Evolutionary conservation across 768 basidiomycete genomes (phyloP).

Genomic region (Erythrobasidium yunnanense): DNA sequence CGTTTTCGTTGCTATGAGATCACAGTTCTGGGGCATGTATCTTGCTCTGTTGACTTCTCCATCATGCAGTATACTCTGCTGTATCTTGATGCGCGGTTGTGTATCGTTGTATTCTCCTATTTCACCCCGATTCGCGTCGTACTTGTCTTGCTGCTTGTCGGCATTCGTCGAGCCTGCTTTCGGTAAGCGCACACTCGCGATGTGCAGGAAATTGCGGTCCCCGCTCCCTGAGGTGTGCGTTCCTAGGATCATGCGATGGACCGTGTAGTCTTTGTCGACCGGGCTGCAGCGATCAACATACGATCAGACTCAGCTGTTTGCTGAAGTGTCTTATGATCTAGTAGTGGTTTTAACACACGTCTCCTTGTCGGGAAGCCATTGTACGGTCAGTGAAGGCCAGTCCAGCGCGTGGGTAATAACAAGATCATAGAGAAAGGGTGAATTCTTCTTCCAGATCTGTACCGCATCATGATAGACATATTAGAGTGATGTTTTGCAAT

Average conservation of each 20-base stretch:
- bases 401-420: constrained; percentile 95
- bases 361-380: constrained; percentile 98
- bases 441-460: constrained; percentile 49
- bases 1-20: constrained; percentile 89
- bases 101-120: constrained; percentile 82
- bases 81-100: constrained; percentile 74
- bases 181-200: constrained; percentile 85
- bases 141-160: constrained; percentile 51
- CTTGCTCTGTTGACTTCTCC: constrained; percentile 94
- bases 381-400: constrained; percentile 95
- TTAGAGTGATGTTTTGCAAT: not conserved
- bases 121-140: constrained; percentile 46
- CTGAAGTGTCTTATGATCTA: not conserved
- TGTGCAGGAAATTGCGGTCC: constrained; percentile 89
- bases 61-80: constrained; percentile 85
- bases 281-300: constrained; percentile 49
- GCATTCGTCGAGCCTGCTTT: constrained; percentile 54
- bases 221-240: constrained; percentile 94
- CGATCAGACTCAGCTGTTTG: not conserved
- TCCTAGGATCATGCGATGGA: constrained; percentile 85
- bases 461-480: constrained; percentile 27
- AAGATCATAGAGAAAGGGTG: constrained; percentile 92
- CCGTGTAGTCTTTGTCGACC: constrained; percentile 81
- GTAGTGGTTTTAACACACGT: constrained; percentile 49
- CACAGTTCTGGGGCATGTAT: constrained; percentile 98